Evolutionary conservation across 257 asterid species (phyloP), one percentile per base, ranked within the genome.

Genomic region (Solanum gracilifrons): DNA sequence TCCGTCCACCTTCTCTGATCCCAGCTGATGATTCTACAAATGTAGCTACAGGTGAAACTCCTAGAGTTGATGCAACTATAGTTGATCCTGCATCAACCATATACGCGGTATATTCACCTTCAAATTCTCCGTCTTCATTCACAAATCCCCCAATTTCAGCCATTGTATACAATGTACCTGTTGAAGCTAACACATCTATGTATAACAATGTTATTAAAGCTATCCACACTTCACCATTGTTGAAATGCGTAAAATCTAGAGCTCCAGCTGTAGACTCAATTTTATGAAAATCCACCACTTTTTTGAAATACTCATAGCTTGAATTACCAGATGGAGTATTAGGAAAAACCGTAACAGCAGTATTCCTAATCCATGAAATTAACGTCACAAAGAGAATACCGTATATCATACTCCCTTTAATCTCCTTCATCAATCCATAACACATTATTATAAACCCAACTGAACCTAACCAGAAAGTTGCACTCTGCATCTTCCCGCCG

Each of bases 351-450:
- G 98, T 94, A 39, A 94, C 95, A 2, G 85, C 6, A 43, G 96
- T 94, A 27, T 95, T 96, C 86, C 98, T 92, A 80, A 94, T 89
- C 98, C 98, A 95, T 37, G 98, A 94, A 41, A 94, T 15, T 15
- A 93, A 82, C 33, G 98, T 95, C 27, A 95, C 96, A 88, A 94
- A 93, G 27, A 94, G 76, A 88, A 95, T 92, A 11, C 98, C 98
- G 84, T 94, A 94, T 5, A 95, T 95, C 98, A 95, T 95, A 88
- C 98, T 95, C 9, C 98, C 98, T 85, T 94, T 94, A n/a, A 94
- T 76, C 3, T 90, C 87, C 39, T 92, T 94, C 97, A 94, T 93
- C 71, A 95, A 80, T 41, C 98, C 96, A 88, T 84, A 93, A 87
- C 95, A 89, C 88, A 92, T 93, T 8, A 95, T 88, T 31, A 92